Conservation (phyloP, 2,329 filamentous ascomycete species). For the Cryphonectria naterciae region DNA sequence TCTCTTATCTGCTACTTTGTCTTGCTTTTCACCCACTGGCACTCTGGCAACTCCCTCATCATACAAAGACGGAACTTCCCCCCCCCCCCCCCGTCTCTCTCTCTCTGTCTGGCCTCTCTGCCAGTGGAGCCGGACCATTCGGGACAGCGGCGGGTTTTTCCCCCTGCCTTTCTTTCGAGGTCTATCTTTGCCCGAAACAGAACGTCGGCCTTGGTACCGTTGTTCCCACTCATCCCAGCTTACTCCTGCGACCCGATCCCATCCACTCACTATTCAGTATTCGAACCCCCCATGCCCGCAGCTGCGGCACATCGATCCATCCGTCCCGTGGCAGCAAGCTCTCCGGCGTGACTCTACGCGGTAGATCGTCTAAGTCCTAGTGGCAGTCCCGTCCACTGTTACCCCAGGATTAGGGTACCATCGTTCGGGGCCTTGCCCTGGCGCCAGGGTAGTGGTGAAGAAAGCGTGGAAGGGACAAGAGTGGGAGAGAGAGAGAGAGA, state of each 20-base stretch:
- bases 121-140: neutral
- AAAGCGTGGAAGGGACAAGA: no score
- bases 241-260: neutral
- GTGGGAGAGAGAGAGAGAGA: neutral
- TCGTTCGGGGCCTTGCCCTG: neutral
- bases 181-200: neutral
- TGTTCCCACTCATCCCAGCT: neutral
- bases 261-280: neutral
- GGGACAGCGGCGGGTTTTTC: neutral
- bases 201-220: neutral
- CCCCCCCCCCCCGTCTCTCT: no score
- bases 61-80: neutral
- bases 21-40: no score
- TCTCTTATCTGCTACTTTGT: neutral
- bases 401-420: neutral
- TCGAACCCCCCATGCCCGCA: neutral
- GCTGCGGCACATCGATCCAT: conserved; percentile 5
- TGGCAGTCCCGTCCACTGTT: neutral
- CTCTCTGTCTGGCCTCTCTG: neutral
- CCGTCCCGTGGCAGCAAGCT: neutral
- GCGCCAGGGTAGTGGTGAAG: no score
- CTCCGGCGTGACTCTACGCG: conserved; percentile 2
- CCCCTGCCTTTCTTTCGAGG: neutral
- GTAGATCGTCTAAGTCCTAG: neutral
- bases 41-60: neutral